Base-by-base conservation (phyloP, 768 basidiomycete genomes). In the Tulasnella sp. region DNA sequence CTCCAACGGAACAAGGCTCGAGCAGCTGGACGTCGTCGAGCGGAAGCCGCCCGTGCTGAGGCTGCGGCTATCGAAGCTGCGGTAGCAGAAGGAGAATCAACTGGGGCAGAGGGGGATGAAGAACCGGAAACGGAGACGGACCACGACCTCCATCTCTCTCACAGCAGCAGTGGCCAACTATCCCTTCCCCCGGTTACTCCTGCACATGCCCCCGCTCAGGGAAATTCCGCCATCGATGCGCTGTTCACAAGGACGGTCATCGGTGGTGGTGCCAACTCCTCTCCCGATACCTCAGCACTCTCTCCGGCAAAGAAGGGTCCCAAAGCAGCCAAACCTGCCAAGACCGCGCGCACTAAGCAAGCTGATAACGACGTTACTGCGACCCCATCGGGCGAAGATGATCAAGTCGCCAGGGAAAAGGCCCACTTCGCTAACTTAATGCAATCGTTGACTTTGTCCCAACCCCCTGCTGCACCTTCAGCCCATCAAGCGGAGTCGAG, bases 61-160 rank as follows among this genome's bases (percentile, higher is more conserved):
- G 48, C 76, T 40, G 52, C 76, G 12, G 76, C 58, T 68, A 40
- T 40, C 52, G 76, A 77, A n/a, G 48, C 56, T 16, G 76, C 56
- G n/a, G 52, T 62, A 12, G 76, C 52, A n/a, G 76, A 77, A 5
- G 58, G 62, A 36, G 76, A 77, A 62, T 77, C 76, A 38, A 77
- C 76, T 21, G 76, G 76, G 36, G 76, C 76, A 4, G 76, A 77
- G 58, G 76, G 76, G 21, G 76, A 77, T 39, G 76, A 77, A 38
- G 76, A 77, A 39, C 76, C 76, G 18, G 76, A 77, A 42, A 36
- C 52, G 7, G 75, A 75, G 44, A 77, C 76, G 18, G 76, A 77
- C 76, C 58, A 77, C 36, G 76, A 77, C 58, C 46, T 27, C 39
- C 73, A 74, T 27, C 73, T 74, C n/a, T 46, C 38, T 16, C 39